Evolutionary conservation across 1,284 basidiomycete genomes (phyloP).

Genomic region (Pseudozyma sp.): DNA sequence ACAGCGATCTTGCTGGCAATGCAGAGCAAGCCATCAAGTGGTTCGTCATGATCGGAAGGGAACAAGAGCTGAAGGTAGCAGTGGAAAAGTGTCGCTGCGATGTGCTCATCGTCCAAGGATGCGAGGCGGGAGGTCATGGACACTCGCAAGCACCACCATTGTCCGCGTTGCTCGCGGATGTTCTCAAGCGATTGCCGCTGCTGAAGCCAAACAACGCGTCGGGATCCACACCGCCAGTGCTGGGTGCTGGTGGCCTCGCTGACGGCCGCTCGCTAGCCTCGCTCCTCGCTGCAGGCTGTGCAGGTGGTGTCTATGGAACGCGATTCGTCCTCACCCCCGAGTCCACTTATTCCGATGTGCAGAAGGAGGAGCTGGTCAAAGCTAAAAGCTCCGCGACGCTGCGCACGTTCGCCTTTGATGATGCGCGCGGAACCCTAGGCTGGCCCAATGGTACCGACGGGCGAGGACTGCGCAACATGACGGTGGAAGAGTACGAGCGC

Average conservation of each 20-base stretch:
- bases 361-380: constrained; percentile 57
- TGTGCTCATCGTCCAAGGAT: constrained; percentile 59
- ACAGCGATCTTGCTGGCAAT: constrained; percentile 23
- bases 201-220: constrained; percentile 35
- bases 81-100: constrained; percentile 54
- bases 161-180: constrained; percentile 40
- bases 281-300: constrained; percentile 57
- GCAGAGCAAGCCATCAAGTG: constrained; percentile 42
- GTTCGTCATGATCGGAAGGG: constrained; percentile 57
- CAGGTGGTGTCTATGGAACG: constrained; percentile 64
- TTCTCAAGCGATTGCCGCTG: constrained; percentile 14
- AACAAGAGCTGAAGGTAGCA: constrained; percentile 47
- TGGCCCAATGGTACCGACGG: constrained; percentile 66
- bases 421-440: constrained; percentile 61
- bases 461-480: constrained; percentile 56
- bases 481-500: constrained; percentile 58
- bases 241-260: constrained; percentile 62
- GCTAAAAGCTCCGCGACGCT: constrained; percentile 47
- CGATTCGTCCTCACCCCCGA: constrained; percentile 65
- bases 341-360: constrained; percentile 52
- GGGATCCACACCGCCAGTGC: constrained; percentile 27
- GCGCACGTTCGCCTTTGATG: constrained; percentile 63
- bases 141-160: constrained; percentile 58
- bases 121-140: constrained; percentile 65
- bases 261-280: constrained; percentile 54